These are phyloP conservation scores for Trichoderma endophyticum DNA, from an alignment of 2,329 filamentous ascomycete species.

Conservation along the genomic window DNA sequence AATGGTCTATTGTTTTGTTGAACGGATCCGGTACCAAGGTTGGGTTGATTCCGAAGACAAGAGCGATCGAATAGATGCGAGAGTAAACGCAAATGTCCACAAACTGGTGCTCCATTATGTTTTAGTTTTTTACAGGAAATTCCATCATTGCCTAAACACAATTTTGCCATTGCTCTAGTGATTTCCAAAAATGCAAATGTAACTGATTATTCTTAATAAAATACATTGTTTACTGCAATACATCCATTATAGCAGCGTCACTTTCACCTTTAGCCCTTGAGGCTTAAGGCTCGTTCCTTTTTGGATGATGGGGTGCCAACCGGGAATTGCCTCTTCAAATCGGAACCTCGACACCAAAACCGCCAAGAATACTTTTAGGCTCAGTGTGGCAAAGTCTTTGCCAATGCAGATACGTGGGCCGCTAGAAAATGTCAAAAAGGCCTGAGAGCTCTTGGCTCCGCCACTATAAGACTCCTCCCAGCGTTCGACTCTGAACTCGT, in stretches of 20 bases:
- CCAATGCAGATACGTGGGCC: constrained; percentile 7
- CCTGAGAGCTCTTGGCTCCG: neutral
- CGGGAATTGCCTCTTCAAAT: constrained; percentile 1
- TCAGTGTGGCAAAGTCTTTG: constrained; percentile 1
- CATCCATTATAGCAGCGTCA: neutral
- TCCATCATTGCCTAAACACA: neutral
- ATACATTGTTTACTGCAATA: neutral
- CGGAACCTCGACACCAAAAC: neutral
- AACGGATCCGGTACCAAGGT: neutral
- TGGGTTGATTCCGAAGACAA: neutral
- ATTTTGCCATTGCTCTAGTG: neutral
- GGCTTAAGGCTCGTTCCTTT: neutral
- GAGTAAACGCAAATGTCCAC: too few relatives aligned
- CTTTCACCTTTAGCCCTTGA: neutral
- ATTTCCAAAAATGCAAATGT: neutral
- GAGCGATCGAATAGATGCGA: neutral
- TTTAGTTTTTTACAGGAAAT: neutral
- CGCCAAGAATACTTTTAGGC: neutral
- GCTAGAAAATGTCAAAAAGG: constrained; percentile 1
- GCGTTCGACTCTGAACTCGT: neutral
- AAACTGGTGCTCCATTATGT: neutral
- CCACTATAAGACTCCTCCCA: constrained; percentile 2
- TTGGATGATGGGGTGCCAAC: neutral
- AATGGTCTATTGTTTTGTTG: neutral
- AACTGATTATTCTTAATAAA: neutral